Conservation (phyloP, 192 early-diverging fungal genomes). For the Gigaspora rosea region DNA sequence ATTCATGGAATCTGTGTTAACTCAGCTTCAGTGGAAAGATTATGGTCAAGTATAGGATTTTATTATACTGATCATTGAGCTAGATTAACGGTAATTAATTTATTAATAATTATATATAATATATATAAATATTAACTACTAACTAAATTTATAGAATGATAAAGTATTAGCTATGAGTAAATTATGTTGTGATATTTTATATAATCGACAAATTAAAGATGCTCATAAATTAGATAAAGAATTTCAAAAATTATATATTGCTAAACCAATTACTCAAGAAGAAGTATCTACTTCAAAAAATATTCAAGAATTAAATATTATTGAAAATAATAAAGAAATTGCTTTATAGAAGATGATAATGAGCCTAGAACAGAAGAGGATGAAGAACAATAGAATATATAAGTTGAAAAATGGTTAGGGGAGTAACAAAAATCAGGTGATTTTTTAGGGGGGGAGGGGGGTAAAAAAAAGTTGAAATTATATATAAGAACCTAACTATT, state of each 20-base stretch:
- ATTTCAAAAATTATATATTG: conserved; percentile 5
- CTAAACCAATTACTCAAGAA: conserved; percentile 1
- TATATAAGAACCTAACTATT: no score
- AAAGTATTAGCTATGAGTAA: conserved; percentile 21
- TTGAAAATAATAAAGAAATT: not conserved
- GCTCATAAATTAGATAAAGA: not conserved
- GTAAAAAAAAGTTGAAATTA: no score
- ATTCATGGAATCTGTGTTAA: no score
- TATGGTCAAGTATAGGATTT: not conserved
- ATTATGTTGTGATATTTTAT: conserved; percentile 15
- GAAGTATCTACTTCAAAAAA: not conserved
- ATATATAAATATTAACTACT: no score
- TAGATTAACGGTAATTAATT: not conserved
- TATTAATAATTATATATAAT: no score
- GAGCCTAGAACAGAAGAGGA: no score
- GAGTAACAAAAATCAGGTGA: no score
- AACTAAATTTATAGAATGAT: not conserved
- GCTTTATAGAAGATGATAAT: no score
- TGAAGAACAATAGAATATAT: not conserved
- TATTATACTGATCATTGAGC: not conserved
- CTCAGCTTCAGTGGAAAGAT: no score
- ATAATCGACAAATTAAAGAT: not conserved
- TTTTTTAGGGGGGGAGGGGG: no score
- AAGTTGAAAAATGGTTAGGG: not conserved
- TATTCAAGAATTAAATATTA: not conserved